A percentile compares a stretch with the other conserved stretches of the same genome.
Conservation (phyloP, 306 rosid species). For the Arachis stenosperma region DNA sequence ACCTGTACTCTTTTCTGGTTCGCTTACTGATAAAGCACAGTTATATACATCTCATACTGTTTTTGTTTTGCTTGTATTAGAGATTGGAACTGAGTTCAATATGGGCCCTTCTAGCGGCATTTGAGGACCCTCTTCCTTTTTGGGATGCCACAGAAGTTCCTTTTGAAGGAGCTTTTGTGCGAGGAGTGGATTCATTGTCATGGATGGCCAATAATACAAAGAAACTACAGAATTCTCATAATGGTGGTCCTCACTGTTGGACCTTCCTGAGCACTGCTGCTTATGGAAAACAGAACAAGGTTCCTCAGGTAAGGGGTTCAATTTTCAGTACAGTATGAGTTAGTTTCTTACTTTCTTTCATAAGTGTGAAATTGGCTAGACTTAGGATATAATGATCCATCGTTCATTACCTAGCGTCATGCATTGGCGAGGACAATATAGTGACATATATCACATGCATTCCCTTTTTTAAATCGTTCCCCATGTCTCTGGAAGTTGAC, state of each 20-base stretch:
- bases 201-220: conserved; percentile 93
- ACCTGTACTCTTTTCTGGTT: conserved; percentile 7
- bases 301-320: conserved; percentile 76
- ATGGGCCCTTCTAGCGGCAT: conserved; percentile 97
- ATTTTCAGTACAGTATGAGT: conserved; percentile 9
- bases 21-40: conserved; percentile 6
- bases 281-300: conserved; percentile 84
- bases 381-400: too few species aligned
- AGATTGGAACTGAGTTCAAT: conserved; percentile 90
- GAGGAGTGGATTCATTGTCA: conserved; percentile 82
- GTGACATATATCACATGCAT: conserved; percentile 15
- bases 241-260: conserved; percentile 82
- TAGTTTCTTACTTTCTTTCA: neutral
- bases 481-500: conserved; percentile 22
- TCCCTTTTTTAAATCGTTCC: neutral
- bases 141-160: conserved; percentile 54
- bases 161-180: conserved; percentile 95
- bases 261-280: conserved; percentile 88
- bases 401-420: neutral
- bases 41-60: conserved; percentile 31
- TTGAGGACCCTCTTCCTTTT: conserved; percentile 83
- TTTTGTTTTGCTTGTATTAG: conserved; percentile 48
- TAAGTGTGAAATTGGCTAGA: conserved; percentile 19
- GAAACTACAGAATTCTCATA: conserved; percentile 57
- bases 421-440: conserved; percentile 7